Evolutionary conservation across 2,329 filamentous ascomycete genomes (phyloP).

Genomic region (Ilyonectria robusta): DNA sequence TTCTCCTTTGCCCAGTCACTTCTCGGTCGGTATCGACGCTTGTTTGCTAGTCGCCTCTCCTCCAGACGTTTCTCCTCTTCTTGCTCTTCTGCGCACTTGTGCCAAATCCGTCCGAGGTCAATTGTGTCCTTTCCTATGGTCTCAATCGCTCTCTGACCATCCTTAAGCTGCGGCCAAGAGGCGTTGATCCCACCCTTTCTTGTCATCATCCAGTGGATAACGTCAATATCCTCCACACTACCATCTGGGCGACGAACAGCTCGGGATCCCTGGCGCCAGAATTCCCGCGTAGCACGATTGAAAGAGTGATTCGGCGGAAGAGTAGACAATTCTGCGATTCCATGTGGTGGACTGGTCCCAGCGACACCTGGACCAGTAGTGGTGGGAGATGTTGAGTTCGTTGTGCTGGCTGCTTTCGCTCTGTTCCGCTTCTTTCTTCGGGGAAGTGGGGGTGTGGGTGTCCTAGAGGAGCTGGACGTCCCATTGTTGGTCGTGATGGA

Average conservation of each 20-base stretch:
- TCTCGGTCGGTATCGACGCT: conserved; percentile 42
- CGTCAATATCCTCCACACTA: conserved; percentile 34
- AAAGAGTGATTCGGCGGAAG: conserved; percentile 8
- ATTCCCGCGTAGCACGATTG: conserved; percentile 11
- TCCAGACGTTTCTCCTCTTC: conserved; percentile 35
- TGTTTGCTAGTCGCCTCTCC: conserved; percentile 40
- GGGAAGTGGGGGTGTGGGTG: not conserved
- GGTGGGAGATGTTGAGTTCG: conserved; percentile 2
- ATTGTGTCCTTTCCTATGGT: conserved; percentile 39
- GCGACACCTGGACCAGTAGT: not conserved
- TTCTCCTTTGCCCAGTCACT: conserved; percentile 38
- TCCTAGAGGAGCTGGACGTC: not conserved
- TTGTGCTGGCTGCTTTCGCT: not conserved
- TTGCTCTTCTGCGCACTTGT: conserved; percentile 35
- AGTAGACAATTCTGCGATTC: not conserved
- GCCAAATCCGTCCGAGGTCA: conserved; percentile 32
- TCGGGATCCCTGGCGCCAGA: conserved; percentile 41
- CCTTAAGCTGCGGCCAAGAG: conserved; percentile 39
- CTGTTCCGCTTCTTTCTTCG: not conserved
- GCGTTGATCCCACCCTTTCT: conserved; percentile 38
- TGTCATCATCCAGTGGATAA: conserved; percentile 41
- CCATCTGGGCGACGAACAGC: conserved; percentile 35
- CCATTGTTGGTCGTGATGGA: conserved; percentile 6
- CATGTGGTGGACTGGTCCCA: not conserved
- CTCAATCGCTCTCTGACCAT: conserved; percentile 32